Base-by-base conservation (phyloP, 495 filamentous ascomycete genomes). In the Penicillium verhagenii region DNA sequence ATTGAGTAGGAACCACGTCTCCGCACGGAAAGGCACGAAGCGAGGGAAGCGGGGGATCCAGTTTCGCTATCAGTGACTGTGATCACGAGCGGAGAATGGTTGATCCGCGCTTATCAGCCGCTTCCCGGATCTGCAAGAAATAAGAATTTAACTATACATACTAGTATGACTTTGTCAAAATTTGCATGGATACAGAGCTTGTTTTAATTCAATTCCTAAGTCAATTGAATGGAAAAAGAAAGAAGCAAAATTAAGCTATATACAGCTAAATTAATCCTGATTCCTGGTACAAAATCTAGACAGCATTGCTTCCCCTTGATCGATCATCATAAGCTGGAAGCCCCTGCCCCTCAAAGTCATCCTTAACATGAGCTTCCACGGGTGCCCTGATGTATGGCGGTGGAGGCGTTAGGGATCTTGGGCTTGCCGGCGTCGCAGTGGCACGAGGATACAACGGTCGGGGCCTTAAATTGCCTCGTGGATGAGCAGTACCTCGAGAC, bases 71-170 rank as follows among this genome's bases (percentile, higher is more conserved):
- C 26, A 48, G 46, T 45, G 42, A 45, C 20, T 23, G 44, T 52
- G 29, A 42, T n/a, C n/a, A 38, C 28, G 42, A 10, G 24, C 11
- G 44, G 31, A 54, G 42, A 48, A 53, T 39, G 31, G 51, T 53
- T 54, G 37, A 48, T 54, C 52, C 50, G 39, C 23, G 39, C 52
- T 54, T 54, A 54, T 54, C 52, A 10, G 31, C 23, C 13, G 9
- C 35, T 20, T 48, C 25, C 13, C 18, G 11, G 20, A 6, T 21
- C 19, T 24, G 14, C 4, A 4, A 21, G 40, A n/a, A 23, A 20
- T 24, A 14, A 23, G 19, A 10, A 7, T 9, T 9, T 25, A 25
- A 20, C 7, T 0, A 25, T 25, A 20, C 28, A 11, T 10, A 10
- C 8, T 11, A 31, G 9, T n/a, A n/a, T n/a, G n/a, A n/a, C n/a